These are phyloP conservation scores for Byssothecium circinans DNA, from an alignment of 2,329 filamentous ascomycete genomes.

Conservation along the genomic window DNA sequence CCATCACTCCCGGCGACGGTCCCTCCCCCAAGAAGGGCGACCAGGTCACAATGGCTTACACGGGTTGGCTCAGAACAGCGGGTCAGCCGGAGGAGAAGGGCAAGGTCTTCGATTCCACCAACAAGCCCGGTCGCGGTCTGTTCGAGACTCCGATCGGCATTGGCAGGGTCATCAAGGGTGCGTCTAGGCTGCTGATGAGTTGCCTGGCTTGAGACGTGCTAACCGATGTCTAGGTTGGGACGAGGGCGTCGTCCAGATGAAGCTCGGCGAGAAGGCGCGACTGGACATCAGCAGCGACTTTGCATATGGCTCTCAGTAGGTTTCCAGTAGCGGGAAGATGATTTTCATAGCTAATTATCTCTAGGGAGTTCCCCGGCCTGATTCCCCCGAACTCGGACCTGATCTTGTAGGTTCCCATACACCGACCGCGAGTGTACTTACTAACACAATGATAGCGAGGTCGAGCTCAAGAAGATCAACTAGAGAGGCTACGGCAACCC, in stretches of 20 bases:
- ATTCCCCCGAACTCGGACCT: constrained; percentile 75
- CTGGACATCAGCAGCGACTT: constrained; percentile 76
- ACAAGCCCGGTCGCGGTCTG: constrained; percentile 63
- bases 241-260: constrained; percentile 73
- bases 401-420: constrained; percentile 69
- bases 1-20: constrained; percentile 32
- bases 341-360: constrained; percentile 44
- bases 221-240: constrained; percentile 47
- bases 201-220: background rate
- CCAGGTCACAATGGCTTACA: constrained; percentile 37
- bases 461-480: constrained; percentile 41
- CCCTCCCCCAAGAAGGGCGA: constrained; percentile 32
- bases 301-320: constrained; percentile 24
- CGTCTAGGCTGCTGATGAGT: constrained; percentile 11
- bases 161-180: constrained; percentile 84
- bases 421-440: background rate
- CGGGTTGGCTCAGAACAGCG: constrained; percentile 27
- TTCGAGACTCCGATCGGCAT: constrained; percentile 78
- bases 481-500: constrained; percentile 8
- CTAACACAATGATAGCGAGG: constrained; percentile 24
- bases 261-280: constrained; percentile 83
- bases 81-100: constrained; percentile 30
- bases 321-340: background rate
- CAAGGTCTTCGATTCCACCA: constrained; percentile 75
- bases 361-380: constrained; percentile 67